Base-by-base conservation (phyloP, 768 basidiomycete species). In the Sistotremastrum niveocremeum region DNA sequence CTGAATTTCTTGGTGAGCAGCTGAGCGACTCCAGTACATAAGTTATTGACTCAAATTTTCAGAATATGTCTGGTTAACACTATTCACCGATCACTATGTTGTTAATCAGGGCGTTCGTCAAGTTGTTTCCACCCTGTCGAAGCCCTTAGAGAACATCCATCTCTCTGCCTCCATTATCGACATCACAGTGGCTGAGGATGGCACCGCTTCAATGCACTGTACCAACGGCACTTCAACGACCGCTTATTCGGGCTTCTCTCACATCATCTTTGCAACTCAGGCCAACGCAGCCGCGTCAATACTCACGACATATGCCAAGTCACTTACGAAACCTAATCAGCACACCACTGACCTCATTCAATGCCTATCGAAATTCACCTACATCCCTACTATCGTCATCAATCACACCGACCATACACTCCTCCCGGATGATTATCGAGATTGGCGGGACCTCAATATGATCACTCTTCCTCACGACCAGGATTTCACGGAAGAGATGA, bases 261-360 rank as follows among this genome's bases (percentile, higher is more conserved):
- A 81, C 55, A 61, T 89, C 47, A 62, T 86, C 5, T 67, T 86
- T 42, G 84, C 81, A 4, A 86, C 84, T 0, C 83, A 85, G 57
- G 84, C 84, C 5, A 73, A 73, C 41, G 72, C 74, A 31, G 82
- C 80, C 9, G 60, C 66, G 9, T 66, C 68, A 4, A 61, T 86
- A 4, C 60, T 86, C 9, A 57, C 61, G 1, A 65, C 66, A 1
- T 79, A 76, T 51, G 57, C 62, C 2, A 49, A 65, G 9, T 64
- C 68, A 8, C 57, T 77, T 2, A 60, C 65, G 1, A 20, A 20
- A 41, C 49, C 7, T 46, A 56, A 0, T 51, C 59, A 10, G 48
- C 44, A 38, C 32, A 52, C 51, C 61, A 63, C 74, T 3, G 61
- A 62, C 6, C 70, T 74, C 46, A 61, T 79, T 28, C 52, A 54